A percentile compares a stretch with the other conserved stretches of the same genome.
Evolutionary conservation across 1,284 basidiomycete genomes (phyloP).

Genomic region (Neolentinus lepideus): DNA sequence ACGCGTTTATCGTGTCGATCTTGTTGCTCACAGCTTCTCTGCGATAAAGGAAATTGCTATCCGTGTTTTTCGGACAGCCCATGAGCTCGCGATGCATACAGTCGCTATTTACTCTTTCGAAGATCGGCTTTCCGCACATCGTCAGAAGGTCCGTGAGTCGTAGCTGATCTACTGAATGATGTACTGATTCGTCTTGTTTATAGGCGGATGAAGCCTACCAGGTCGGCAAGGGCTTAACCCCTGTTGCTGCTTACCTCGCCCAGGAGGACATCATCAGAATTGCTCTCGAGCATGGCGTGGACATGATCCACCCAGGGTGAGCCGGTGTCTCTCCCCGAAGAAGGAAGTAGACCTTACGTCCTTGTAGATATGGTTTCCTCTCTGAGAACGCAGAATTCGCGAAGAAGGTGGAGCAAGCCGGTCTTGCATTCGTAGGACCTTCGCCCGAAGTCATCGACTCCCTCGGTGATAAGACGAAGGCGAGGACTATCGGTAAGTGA

Average conservation of each 20-base stretch:
- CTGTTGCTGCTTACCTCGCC: constrained; percentile 94
- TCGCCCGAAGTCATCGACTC: constrained; percentile 96
- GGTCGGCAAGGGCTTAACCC: constrained; percentile 92
- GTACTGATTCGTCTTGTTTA: neutral
- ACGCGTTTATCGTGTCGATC: neutral
- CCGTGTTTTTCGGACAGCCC: constrained; percentile 96
- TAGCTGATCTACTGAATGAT: constrained; percentile 1
- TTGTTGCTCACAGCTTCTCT: constrained; percentile 5
- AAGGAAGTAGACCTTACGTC: constrained; percentile 12
- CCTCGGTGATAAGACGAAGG: constrained; percentile 98
- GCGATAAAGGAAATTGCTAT: constrained; percentile 90
- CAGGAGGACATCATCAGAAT: constrained; percentile 97
- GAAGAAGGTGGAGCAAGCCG: constrained; percentile 93
- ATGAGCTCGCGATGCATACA: constrained; percentile 98
- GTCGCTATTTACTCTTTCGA: constrained; percentile 98
- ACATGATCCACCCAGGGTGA: constrained; percentile 99
- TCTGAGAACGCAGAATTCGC: constrained; percentile 97
- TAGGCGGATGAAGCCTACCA: constrained; percentile 98
- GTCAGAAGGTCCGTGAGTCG: constrained; percentile 73
- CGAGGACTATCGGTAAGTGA: constrained; percentile 69
- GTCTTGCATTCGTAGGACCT: constrained; percentile 96
- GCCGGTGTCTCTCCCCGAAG: no score
- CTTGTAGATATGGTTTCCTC: constrained; percentile 87
- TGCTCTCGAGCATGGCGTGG: constrained; percentile 94
- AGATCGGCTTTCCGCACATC: constrained; percentile 94